Percentiles rank a stretch among this genome's conserved stretches.
Evolutionary conservation across 2,329 filamentous ascomycete species (phyloP).

Genomic region (Ceratocystis ficicola): DNA sequence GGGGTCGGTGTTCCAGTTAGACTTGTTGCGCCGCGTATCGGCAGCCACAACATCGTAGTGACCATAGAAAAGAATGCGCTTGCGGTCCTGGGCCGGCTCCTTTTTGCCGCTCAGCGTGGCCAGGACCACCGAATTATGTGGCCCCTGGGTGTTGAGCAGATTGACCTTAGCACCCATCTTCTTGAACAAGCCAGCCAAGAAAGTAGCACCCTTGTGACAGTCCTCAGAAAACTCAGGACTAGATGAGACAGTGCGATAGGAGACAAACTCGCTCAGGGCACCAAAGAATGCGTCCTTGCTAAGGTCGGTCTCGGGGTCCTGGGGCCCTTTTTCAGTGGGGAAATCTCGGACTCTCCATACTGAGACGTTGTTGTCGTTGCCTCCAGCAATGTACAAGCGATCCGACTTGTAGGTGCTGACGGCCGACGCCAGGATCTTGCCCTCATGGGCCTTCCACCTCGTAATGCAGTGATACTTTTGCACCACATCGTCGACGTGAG

Average conservation of each 20-base stretch:
- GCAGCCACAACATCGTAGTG: slow-evolving; percentile 96
- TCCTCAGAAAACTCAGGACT: slow-evolving; percentile 77
- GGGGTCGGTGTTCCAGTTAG: slow-evolving; percentile 65
- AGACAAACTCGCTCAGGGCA: slow-evolving; percentile 72
- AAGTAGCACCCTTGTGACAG: slow-evolving; percentile 84
- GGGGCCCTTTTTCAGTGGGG: slow-evolving; percentile 27
- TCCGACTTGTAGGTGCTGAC: slow-evolving; percentile 56
- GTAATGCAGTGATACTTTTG: slow-evolving; percentile 71
- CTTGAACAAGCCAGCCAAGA: slow-evolving; percentile 80
- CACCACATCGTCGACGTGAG: slow-evolving; percentile 42
- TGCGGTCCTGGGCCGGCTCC: slow-evolving; percentile 52
- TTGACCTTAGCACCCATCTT: slow-evolving; percentile 81
- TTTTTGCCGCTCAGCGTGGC: slow-evolving; percentile 74
- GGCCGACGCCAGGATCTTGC: slow-evolving; percentile 76
- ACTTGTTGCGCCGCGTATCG: slow-evolving; percentile 62
- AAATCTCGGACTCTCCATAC: slow-evolving; percentile 65
- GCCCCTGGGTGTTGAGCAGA: slow-evolving; percentile 70
- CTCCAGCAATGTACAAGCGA: slow-evolving; percentile 85
- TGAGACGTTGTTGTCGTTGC: slow-evolving; percentile 79
- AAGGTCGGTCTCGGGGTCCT: slow-evolving; percentile 28
- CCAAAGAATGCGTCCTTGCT: slow-evolving; percentile 46
- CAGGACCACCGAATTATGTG: slow-evolving; percentile 83
- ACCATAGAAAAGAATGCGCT: slow-evolving; percentile 90
- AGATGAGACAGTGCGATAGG: slow-evolving; percentile 84
- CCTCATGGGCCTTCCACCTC: slow-evolving; percentile 72